These are phyloP conservation scores for Myxozyma neglecta DNA, from an alignment of 805 yeast genomes.

Conservation along the genomic window DNA sequence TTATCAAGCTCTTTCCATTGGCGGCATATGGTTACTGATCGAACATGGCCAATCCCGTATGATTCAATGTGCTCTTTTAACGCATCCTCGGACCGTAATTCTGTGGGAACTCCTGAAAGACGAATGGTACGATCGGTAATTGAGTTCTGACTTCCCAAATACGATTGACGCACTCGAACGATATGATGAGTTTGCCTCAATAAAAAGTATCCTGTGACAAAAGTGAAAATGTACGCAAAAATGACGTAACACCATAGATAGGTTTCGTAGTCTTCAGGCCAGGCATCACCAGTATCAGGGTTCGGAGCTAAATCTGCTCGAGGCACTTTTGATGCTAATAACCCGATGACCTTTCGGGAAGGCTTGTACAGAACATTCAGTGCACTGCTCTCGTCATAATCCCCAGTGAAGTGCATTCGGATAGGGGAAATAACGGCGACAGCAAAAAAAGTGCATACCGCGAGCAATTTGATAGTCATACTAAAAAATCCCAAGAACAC, in stretches of 20 bases:
- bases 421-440: constrained; percentile 78
- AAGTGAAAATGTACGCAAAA: constrained; percentile 84
- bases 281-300: not conserved
- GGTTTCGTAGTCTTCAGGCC: constrained; percentile 50
- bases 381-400: constrained; percentile 49
- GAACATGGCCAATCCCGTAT: constrained; percentile 76
- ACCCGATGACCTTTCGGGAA: constrained; percentile 1
- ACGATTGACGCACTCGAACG: constrained; percentile 71
- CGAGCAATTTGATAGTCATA: constrained; percentile 72
- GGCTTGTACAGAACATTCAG: not conserved
- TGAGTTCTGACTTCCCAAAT: constrained; percentile 82
- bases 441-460: constrained; percentile 67
- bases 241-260: constrained; percentile 84
- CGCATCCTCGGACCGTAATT: constrained; percentile 67
- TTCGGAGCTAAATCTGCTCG: not conserved
- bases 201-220: constrained; percentile 58
- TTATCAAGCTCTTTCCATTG: constrained; percentile 79
- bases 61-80: constrained; percentile 73
- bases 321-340: not conserved
- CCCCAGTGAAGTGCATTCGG: constrained; percentile 78
- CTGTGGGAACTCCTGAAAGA: constrained; percentile 84
- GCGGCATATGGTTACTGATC: constrained; percentile 73
- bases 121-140: constrained; percentile 85
- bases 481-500: constrained; percentile 89
- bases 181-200: constrained; percentile 71